Percentiles rank a stretch among this genome's conserved stretches.
Conservation (phyloP, 2,329 filamentous ascomycete genomes). For the Zasmidium angulare region DNA sequence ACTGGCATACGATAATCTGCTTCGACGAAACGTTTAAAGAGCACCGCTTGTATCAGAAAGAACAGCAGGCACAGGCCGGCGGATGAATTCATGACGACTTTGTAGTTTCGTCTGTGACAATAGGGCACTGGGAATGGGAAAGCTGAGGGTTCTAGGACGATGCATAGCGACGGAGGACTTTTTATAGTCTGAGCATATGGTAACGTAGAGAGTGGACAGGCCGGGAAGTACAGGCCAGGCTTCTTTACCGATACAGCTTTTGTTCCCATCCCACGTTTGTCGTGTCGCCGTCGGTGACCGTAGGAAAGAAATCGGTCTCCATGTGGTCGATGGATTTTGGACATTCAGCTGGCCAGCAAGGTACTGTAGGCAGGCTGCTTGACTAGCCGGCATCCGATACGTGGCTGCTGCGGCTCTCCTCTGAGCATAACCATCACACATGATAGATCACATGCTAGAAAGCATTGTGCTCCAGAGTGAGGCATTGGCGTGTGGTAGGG, state of each 20-base stretch:
- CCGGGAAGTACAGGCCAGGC: neutral
- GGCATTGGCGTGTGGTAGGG: too few relatives aligned
- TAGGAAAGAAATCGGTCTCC: too few relatives aligned
- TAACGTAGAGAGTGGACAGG: neutral
- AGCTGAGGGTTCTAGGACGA: too few relatives aligned
- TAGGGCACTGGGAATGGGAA: neutral
- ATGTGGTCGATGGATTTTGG: too few relatives aligned
- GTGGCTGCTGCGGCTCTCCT: too few relatives aligned
- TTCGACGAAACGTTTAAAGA: neutral
- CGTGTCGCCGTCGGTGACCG: neutral
- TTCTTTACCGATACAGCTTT: too few relatives aligned
- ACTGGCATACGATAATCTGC: neutral
- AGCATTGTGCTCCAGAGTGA: too few relatives aligned
- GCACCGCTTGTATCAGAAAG: neutral
- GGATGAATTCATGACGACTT: constrained; percentile 2
- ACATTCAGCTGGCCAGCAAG: too few relatives aligned
- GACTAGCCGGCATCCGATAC: too few relatives aligned
- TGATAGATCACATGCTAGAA: too few relatives aligned
- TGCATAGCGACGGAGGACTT: constrained; percentile 1
- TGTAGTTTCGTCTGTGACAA: neutral
- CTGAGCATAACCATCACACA: too few relatives aligned
- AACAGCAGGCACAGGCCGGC: neutral
- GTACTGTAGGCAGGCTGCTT: too few relatives aligned
- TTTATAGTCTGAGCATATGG: neutral
- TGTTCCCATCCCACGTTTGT: neutral